Evolutionary conservation across 176 grass and related monocot genomes (phyloP), one percentile per base, ranked within the genome.

Genomic region (Echinochloa phyllopogon): DNA sequence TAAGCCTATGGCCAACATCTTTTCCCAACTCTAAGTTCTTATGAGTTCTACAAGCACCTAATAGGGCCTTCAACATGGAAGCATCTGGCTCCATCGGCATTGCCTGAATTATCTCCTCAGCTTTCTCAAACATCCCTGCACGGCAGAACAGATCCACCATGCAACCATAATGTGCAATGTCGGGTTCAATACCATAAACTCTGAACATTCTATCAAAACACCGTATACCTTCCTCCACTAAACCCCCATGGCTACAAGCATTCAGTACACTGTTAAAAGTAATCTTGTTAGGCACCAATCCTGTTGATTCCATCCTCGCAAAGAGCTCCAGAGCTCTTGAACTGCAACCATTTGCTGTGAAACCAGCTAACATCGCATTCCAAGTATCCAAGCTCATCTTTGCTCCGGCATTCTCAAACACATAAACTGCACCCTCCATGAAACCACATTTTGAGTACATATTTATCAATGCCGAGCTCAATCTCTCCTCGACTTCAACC

Each of bases 81-180:
- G 80, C 75, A 88, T 95, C 90, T 74, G 93, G 90, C 73, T 90
- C 83, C 50, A 86, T 74, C 4, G 83, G 90, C 88, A 95, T 88
- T 56, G 8, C 82, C 49, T 82, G 65, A 21, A 95, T 90, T 52
- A 88, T 72, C 71, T 90, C 61, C 41, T 90, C 82, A 49, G 88
- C 86, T 68, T 90, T 87, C 66, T 88, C 83, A 52, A 95, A 87
- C 63, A 88, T 58, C 76, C 93, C 90, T 10, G 88, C 86, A 20
- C 88, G 78, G 51, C 83, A 87, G 48, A 92, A 87, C 37, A 95
- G 70, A 84, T 92, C 90, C 49, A 92, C 90, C 86, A 95, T 92
- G 86, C 93, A 92, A 73, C 90, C 90, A 58, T 90, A 92, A 40
- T 95, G 93, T 16, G 88, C 88, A 70, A 92, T 92, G 68, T 90